These are phyloP conservation scores for Comarum palustre DNA, from an alignment of 306 rosid species.

Conservation along the genomic window DNA sequence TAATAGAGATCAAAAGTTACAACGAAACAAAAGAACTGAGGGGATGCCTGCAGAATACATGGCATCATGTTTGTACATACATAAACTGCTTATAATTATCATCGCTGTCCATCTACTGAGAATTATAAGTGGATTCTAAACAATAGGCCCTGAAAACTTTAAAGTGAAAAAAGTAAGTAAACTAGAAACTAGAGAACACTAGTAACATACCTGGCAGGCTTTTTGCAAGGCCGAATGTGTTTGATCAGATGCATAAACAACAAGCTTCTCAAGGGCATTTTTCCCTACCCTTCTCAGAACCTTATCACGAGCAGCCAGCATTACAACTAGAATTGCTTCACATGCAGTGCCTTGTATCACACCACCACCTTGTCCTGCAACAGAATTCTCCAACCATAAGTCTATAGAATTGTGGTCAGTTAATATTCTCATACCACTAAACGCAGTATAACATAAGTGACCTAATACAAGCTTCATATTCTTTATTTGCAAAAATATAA, in stretches of 20 bases:
- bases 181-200: not conserved
- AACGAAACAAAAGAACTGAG: not conserved
- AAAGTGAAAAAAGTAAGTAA: not conserved
- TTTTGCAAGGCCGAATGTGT: slow-evolving; percentile 73
- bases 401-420: not conserved
- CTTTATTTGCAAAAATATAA: not conserved
- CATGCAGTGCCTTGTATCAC: slow-evolving; percentile 97
- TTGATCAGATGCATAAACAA: slow-evolving; percentile 87
- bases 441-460: not conserved
- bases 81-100: not conserved
- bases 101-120: not conserved
- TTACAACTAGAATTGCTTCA: slow-evolving; percentile 88
- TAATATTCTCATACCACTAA: not conserved
- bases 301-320: slow-evolving; percentile 88
- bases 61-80: not conserved
- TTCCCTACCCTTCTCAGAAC: slow-evolving; percentile 53
- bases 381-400: slow-evolving; percentile 22
- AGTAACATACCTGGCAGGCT: slow-evolving; percentile 76
- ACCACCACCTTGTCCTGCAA: slow-evolving; percentile 89
- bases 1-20: not conserved
- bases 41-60: not conserved
- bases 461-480: not conserved
- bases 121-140: not conserved
- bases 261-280: slow-evolving; percentile 62
- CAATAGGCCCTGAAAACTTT: not conserved